Evolutionary conservation across 306 rosid species (phyloP).

Genomic region (Cyamopsis tetragonoloba): DNA sequence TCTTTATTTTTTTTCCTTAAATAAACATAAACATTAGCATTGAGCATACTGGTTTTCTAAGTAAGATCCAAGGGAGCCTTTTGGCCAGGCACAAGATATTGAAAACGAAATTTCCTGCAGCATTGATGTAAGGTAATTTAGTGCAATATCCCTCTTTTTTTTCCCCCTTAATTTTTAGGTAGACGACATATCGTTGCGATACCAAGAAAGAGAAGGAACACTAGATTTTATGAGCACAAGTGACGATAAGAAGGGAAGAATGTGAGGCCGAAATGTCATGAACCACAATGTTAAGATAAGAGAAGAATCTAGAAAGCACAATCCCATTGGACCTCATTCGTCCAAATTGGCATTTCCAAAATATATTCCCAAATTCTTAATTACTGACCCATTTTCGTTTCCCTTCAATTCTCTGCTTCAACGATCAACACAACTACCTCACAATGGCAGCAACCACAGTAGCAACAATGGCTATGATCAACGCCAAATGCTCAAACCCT

Average conservation of each 20-base stretch:
- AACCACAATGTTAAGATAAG: constrained; percentile 50
- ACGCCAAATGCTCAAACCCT: constrained; percentile 60
- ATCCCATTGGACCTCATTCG: constrained; percentile 49
- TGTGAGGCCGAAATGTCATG: constrained; percentile 48
- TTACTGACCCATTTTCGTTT: background rate
- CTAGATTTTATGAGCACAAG: background rate
- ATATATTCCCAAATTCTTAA: constrained; percentile 20
- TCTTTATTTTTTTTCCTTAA: too few relatives aligned
- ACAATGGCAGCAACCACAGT: constrained; percentile 81
- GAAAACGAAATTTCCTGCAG: too few relatives aligned
- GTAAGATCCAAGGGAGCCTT: too few relatives aligned
- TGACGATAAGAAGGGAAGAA: constrained; percentile 61
- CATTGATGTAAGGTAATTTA: too few relatives aligned
- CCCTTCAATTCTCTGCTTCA: background rate
- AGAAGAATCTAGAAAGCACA: constrained; percentile 51
- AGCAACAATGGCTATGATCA: constrained; percentile 73
- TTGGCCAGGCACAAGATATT: too few relatives aligned
- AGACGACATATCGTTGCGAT: background rate
- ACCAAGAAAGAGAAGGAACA: background rate
- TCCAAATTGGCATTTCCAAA: constrained; percentile 28
- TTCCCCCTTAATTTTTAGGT: too few relatives aligned
- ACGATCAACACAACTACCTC: background rate
- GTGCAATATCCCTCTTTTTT: too few relatives aligned
- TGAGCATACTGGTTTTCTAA: too few relatives aligned
- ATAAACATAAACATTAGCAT: too few relatives aligned